Conservation (phyloP, 148 eudicot species). For the Amaranthus hypochondriacus region DNA sequence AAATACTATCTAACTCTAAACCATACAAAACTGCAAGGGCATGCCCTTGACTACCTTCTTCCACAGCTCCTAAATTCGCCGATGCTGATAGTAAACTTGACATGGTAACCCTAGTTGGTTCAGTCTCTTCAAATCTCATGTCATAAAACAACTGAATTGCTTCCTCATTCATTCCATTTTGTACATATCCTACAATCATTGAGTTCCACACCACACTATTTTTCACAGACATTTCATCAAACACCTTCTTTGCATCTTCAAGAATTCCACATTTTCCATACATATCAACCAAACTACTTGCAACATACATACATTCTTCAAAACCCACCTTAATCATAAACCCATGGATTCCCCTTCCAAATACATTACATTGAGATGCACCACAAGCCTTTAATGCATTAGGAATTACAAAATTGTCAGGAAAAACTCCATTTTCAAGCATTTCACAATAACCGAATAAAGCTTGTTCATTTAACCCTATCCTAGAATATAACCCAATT, state of each 20-base stretch:
- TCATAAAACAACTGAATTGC: slow-evolving; percentile 40
- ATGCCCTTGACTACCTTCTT: slow-evolving; percentile 60
- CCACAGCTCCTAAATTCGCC: slow-evolving; percentile 35
- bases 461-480: slow-evolving; percentile 31
- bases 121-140: slow-evolving; percentile 46
- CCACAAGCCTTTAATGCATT: slow-evolving; percentile 60
- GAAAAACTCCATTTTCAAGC: slow-evolving; percentile 41
- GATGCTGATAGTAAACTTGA: slow-evolving; percentile 55
- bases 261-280: slow-evolving; percentile 56
- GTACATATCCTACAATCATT: slow-evolving; percentile 48
- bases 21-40: slow-evolving; percentile 40
- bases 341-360: slow-evolving; percentile 54
- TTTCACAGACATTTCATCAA: slow-evolving; percentile 45
- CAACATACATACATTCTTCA: slow-evolving; percentile 45
- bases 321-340: slow-evolving; percentile 43
- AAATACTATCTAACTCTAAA: slow-evolving; percentile 39
- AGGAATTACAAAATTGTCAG: slow-evolving; percentile 37
- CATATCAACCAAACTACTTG: slow-evolving; percentile 59
- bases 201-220: slow-evolving; percentile 53
- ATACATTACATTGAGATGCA: slow-evolving; percentile 24
- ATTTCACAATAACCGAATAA: slow-evolving; percentile 36
- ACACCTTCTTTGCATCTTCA: slow-evolving; percentile 36
- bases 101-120: slow-evolving; percentile 46
- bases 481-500: slow-evolving; percentile 40
- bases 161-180: slow-evolving; percentile 50